Evolutionary conservation across 2,329 filamentous ascomycete species (phyloP).

Genomic region (Coniochaeta pulveracea): DNA sequence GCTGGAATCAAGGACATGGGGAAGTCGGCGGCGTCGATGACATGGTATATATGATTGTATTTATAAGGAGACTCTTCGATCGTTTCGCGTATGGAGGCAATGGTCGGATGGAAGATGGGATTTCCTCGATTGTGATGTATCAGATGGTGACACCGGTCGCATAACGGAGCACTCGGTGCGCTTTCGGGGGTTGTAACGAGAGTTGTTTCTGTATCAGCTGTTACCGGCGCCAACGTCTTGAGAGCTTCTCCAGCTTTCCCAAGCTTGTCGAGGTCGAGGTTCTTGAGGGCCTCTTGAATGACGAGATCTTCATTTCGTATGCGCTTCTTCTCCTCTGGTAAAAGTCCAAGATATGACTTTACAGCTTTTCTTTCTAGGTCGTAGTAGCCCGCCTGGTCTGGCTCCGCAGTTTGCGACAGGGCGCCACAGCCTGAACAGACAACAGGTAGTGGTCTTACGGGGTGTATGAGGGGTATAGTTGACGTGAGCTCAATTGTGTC

Average conservation of each 20-base stretch:
- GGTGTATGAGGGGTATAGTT: too few relatives aligned
- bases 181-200: background rate
- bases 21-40: conserved; percentile 92
- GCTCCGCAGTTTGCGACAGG: conserved; percentile 42
- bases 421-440: conserved; percentile 57
- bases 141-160: conserved; percentile 78
- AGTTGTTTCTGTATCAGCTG: conserved; percentile 5
- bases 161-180: conserved; percentile 42
- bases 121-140: conserved; percentile 62
- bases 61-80: conserved; percentile 82
- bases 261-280: conserved; percentile 28
- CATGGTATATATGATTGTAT: conserved; percentile 89
- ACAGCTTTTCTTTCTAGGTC: conserved; percentile 39
- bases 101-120: conserved; percentile 68
- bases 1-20: conserved; percentile 83
- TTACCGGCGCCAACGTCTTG: conserved; percentile 17
- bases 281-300: conserved; percentile 31
- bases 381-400: conserved; percentile 47
- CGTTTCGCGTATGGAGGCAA: conserved; percentile 72
- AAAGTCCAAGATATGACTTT: conserved; percentile 29
- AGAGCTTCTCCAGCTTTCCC: conserved; percentile 34
- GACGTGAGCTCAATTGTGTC: too few relatives aligned
- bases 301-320: conserved; percentile 30
- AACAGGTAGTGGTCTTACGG: conserved; percentile 29
- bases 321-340: conserved; percentile 15